Base-by-base conservation (phyloP, 2,329 filamentous ascomycete genomes). In the Phoma herbarum region DNA sequence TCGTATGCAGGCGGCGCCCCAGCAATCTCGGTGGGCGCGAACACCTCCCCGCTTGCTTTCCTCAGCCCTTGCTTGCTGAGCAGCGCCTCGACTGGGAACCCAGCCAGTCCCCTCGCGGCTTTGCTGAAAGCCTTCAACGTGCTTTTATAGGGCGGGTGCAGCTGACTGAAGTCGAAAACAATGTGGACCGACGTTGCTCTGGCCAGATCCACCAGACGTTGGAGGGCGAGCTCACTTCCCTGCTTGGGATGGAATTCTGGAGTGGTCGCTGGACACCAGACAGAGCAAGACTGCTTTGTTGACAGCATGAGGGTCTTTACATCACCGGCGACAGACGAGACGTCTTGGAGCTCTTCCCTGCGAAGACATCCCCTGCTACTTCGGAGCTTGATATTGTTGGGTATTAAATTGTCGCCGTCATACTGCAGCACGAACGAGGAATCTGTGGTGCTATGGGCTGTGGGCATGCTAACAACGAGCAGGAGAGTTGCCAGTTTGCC, bases 1-100 rank as follows among this genome's bases (percentile, higher is more conserved):
- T 63, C 54, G 20, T 63, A 63, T 39, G 61, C 54, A 53, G 61
- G 61, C 44, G 54, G 57, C 16, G 61, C 60, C 7, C 31, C 57
- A 47, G 33, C 28, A 31, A 16, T 33, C 7, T 59, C 61, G 16
- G 26, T 25, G 26, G 61, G 61, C 11, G 22, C 44, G 14, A 63
- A 63, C 7, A 59, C 58, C 33, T 59, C 46, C 61, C 57, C 61
- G 39, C 26, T 61, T 37, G 58, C 54, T 26, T 52, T 56, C 18
- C 43, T 56, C 48, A 63, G 26, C 39, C 61, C 61, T 52, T 23
- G 35, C 18, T 52, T 16, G 41, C 16, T 23, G 4, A 63, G 61
- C 10, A 12, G 18, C 5, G 11, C 51, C 33, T 59, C 54, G n/a
- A 61, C 48, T 8, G 61, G 57, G 33, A 53, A 63, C 33, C 47